Evolutionary conservation across 2,329 filamentous ascomycete genomes (phyloP).

Genomic region (Thielaviopsis euricoi): DNA sequence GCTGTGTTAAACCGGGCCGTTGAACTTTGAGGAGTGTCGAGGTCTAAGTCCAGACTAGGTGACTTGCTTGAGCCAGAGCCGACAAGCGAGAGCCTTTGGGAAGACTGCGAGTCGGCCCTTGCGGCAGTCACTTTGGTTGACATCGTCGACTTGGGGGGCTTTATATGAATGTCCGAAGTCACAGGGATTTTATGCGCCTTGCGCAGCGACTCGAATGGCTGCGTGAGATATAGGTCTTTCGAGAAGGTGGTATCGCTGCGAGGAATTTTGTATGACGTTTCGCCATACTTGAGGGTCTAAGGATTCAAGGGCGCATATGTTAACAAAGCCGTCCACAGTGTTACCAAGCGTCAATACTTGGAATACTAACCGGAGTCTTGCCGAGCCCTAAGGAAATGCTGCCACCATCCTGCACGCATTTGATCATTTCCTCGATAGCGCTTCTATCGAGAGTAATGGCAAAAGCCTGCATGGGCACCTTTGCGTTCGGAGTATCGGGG

Average conservation of each 20-base stretch:
- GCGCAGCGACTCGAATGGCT: constrained; percentile 30
- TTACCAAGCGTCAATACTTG: background rate
- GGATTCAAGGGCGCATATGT: constrained; percentile 7
- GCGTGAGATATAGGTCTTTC: constrained; percentile 40
- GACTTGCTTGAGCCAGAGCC: constrained; percentile 15
- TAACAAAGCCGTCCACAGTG: background rate
- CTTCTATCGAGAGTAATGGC: constrained; percentile 39
- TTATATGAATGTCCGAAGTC: constrained; percentile 33
- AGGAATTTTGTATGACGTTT: constrained; percentile 30
- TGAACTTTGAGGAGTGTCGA: constrained; percentile 31
- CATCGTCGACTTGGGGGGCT: constrained; percentile 4
- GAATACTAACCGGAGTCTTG: constrained; percentile 40
- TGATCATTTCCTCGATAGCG: constrained; percentile 46
- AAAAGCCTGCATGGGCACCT: constrained; percentile 38
- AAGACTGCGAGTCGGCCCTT: background rate
- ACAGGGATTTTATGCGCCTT: constrained; percentile 32
- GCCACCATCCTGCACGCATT: constrained; percentile 38
- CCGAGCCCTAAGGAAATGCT: constrained; percentile 41
- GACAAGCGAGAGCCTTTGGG: constrained; percentile 11
- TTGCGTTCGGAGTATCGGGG: constrained; percentile 25
- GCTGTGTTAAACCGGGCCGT: constrained; percentile 26
- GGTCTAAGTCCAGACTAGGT: constrained; percentile 30
- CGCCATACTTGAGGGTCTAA: constrained; percentile 39
- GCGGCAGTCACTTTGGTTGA: background rate
- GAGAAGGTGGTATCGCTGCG: constrained; percentile 28